Base-by-base conservation (phyloP, 2,329 filamentous ascomycete species). In the Cladophialophora immunda region DNA sequence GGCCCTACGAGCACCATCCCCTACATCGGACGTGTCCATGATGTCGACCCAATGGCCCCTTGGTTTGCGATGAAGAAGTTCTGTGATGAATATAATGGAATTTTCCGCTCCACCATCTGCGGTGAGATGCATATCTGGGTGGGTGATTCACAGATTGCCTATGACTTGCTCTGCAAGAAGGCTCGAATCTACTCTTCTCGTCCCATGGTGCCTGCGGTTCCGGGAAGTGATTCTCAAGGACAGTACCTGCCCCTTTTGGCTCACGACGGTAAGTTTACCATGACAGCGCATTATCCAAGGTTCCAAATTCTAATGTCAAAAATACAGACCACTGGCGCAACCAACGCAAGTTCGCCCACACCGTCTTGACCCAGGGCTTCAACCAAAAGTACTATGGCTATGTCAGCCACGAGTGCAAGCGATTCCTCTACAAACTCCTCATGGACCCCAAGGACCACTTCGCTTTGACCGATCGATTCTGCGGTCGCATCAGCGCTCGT, bases 71-170 rank as follows among this genome's bases (percentile, higher is more conserved):
- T 73, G 70, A 71, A 70, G 61, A 71, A 71, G 55, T 73, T 74
- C 55, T 67, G 64, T 52, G 71, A 74, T 58, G 54, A 71, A 56
- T 74, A 73, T 41, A 65, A 65, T 47, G 71, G 71, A 11, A 71
- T 73, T 32, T 59, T 74, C 63, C n/a, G 73, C 62, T 65, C 71
- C 62, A 73, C 72, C 41, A 73, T 74, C 66, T 73, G 72, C 47
- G 71, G 71, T 67, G 72, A 74, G 60, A 73, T 73, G 70, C 72
- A 74, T 36, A 70, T 74, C 56, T 74, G 72, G 72, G 62, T 74
- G 34, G 72, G 71, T 36, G 65, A 71, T 55, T 22, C 58, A 3
- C 54, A 72, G n/a, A 69, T 74, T 52, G 71, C 71, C 47, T 70
- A 73, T 30, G 72, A 74, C 25, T 62, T 74, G 50, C 59, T 74